Conservation (phyloP, 495 filamentous ascomycete genomes). For the Penicillium ochrochloron region DNA sequence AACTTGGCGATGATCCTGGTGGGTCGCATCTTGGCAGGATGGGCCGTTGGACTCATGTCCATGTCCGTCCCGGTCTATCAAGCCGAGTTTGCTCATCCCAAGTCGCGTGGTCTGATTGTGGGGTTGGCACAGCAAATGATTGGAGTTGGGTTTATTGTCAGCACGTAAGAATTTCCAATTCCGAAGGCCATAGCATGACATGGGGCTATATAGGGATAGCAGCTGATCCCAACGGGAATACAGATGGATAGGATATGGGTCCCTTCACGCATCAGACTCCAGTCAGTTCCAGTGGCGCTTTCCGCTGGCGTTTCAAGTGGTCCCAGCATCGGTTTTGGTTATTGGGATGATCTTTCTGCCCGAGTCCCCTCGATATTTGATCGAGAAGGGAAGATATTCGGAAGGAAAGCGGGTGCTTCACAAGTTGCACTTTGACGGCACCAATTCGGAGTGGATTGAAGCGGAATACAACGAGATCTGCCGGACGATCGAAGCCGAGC, state of each 20-base stretch:
- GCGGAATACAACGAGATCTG: slow-evolving; percentile 54
- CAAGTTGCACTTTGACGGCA: slow-evolving; percentile 54
- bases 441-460: slow-evolving; percentile 55
- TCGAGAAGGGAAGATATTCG: slow-evolving; percentile 49
- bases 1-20: slow-evolving; percentile 63
- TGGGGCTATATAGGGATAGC: not conserved
- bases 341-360: slow-evolving; percentile 57
- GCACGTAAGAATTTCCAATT: slow-evolving; percentile 35
- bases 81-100: slow-evolving; percentile 56
- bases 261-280: slow-evolving; percentile 43
- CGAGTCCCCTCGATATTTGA: slow-evolving; percentile 60
- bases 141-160: slow-evolving; percentile 58
- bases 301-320: slow-evolving; percentile 57
- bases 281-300: slow-evolving; percentile 59
- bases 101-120: slow-evolving; percentile 59
- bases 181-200: not conserved
- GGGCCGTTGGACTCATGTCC: slow-evolving; percentile 62
- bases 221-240: not conserved
- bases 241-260: slow-evolving; percentile 63
- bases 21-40: slow-evolving; percentile 65
- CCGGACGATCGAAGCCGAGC: slow-evolving; percentile 53
- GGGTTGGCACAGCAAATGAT: slow-evolving; percentile 66
- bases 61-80: slow-evolving; percentile 65
- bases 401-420: slow-evolving; percentile 54
- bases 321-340: slow-evolving; percentile 49